Evolutionary conservation across 805 yeast species (phyloP), one percentile per base, ranked within the genome.

Genomic region (Candida chilensis): DNA sequence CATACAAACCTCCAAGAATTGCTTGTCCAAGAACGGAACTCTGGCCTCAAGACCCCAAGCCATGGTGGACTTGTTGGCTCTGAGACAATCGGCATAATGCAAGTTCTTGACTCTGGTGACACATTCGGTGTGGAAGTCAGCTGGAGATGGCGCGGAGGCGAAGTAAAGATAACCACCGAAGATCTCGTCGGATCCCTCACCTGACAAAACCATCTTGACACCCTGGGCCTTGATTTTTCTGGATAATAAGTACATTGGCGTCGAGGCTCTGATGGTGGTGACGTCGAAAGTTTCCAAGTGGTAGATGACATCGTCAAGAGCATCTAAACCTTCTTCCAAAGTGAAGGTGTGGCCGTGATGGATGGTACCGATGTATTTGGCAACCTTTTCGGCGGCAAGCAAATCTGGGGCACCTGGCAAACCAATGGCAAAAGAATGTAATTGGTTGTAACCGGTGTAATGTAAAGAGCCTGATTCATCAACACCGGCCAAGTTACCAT

Each of bases 31-130:
- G 83, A 92, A 92, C 44, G 99, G 99, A 44, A 92, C 98, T 66
- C 99, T 83, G 38, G 98, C 98, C 67, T 92, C 99, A 41, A 92
- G 74, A 60, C 99, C 99, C 99, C 99, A 92, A 27, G 99, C 97
- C 96, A 92, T 85, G 36, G 99, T 92, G 20, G 96, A 88, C 67
- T 92, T 92, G 83, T 92, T 92, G 41, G 99, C 99, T 63, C 99
- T 81, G 56, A 92, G 67, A 69, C 97, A 90, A 67, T 92, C 99
- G 38, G 97, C 86, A 45, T 78, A 78, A 62, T 92, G 96, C 63
- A 92, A 72, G 90, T 92, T 88, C 72, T 92, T 86, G 47, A 92
- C 96, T 60, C 99, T 76, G 67, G 81, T 71, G 39, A 92, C 95
- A 63, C 94, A 83, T 67, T 92, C 99, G 38, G 76, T 67, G 64